A percentile compares a stretch with the other conserved stretches of the same genome.
Conservation (phyloP, 2,329 filamentous ascomycete genomes). For the Monilinia polystroma region DNA sequence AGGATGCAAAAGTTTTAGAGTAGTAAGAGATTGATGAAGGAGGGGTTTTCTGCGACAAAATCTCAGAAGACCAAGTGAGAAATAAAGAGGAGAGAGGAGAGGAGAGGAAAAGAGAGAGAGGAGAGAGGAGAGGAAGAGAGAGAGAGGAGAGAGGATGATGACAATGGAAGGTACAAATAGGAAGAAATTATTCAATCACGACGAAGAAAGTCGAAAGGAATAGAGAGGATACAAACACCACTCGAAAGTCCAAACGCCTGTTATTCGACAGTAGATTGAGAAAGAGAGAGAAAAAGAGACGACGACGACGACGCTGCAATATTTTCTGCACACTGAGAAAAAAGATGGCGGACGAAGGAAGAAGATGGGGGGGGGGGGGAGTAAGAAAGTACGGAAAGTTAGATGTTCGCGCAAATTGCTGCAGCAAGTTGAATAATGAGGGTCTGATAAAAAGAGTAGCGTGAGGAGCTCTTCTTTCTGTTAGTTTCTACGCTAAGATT, state of each 20-base stretch:
- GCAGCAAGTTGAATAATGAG: slow-evolving; percentile 9
- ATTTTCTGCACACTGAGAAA: slow-evolving; percentile 14
- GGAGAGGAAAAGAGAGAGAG: slow-evolving; percentile 32
- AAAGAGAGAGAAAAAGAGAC: slow-evolving; percentile 21
- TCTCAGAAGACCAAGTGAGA: slow-evolving; percentile 30
- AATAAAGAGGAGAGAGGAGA: slow-evolving; percentile 37
- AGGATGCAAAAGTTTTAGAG: slow-evolving; percentile 34
- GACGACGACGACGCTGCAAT: slow-evolving; percentile 19
- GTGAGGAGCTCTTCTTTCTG: slow-evolving; percentile 13
- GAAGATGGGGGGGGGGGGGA: slow-evolving; percentile 18
- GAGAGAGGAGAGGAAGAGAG: slow-evolving; percentile 39
- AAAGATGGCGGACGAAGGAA: slow-evolving; percentile 15
- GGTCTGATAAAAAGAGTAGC: slow-evolving; percentile 14
- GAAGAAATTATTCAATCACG: slow-evolving; percentile 31
- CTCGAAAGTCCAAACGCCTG: slow-evolving; percentile 37
- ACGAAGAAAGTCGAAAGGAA: slow-evolving; percentile 35
- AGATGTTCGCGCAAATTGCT: slow-evolving; percentile 17
- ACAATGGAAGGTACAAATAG: slow-evolving; percentile 31
- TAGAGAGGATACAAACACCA: slow-evolving; percentile 37
- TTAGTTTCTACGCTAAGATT: slow-evolving; percentile 15
- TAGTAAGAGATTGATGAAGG: slow-evolving; percentile 27
- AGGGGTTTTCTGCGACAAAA: slow-evolving; percentile 31
- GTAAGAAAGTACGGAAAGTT: slow-evolving; percentile 20
- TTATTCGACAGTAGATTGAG: slow-evolving; percentile 19
- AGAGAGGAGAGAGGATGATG: slow-evolving; percentile 35